These are phyloP conservation scores for Candida insectorum DNA, from an alignment of 805 yeast genomes.

Conservation along the genomic window DNA sequence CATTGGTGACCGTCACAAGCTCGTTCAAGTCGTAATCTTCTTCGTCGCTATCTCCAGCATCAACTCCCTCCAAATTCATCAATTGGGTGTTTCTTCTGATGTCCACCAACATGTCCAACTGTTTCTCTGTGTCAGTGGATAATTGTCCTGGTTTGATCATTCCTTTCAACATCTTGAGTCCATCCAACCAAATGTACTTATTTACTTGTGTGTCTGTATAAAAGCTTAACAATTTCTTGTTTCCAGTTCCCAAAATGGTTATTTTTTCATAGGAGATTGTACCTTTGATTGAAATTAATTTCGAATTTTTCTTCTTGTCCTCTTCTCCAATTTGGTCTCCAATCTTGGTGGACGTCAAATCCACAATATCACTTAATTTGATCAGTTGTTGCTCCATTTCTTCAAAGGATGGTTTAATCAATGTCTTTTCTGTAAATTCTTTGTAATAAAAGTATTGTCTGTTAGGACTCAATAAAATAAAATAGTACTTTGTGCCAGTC, in stretches of 20 bases:
- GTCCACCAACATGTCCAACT: conserved; percentile 30
- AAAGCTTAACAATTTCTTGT: conserved; percentile 49
- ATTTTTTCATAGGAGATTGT: conserved; percentile 58
- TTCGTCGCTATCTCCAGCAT: conserved; percentile 17
- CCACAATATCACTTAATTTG: conserved; percentile 48
- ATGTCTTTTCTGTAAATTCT: conserved; percentile 48
- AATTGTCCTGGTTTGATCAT: conserved; percentile 27
- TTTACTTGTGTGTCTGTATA: conserved; percentile 68
- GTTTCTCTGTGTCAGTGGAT: conserved; percentile 35
- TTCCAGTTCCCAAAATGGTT: conserved; percentile 42
- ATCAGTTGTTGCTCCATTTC: conserved; percentile 51
- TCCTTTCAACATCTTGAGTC: conserved; percentile 51
- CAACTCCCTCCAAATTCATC: conserved; percentile 29
- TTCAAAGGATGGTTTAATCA: conserved; percentile 54
- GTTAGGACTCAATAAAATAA: conserved; percentile 64
- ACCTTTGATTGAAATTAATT: conserved; percentile 54
- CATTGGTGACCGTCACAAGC: conserved; percentile 11
- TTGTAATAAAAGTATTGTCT: conserved; percentile 58
- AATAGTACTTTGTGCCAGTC: conserved; percentile 38
- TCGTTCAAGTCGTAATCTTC: conserved; percentile 18
- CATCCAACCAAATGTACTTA: conserved; percentile 76
- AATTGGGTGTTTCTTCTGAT: conserved; percentile 40
- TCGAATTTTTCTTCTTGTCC: conserved; percentile 39
- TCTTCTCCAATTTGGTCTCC: conserved; percentile 36
- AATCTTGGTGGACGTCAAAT: conserved; percentile 50